These are phyloP conservation scores for Mycena latifolia DNA, from an alignment of 768 basidiomycete species.

Conservation along the genomic window DNA sequence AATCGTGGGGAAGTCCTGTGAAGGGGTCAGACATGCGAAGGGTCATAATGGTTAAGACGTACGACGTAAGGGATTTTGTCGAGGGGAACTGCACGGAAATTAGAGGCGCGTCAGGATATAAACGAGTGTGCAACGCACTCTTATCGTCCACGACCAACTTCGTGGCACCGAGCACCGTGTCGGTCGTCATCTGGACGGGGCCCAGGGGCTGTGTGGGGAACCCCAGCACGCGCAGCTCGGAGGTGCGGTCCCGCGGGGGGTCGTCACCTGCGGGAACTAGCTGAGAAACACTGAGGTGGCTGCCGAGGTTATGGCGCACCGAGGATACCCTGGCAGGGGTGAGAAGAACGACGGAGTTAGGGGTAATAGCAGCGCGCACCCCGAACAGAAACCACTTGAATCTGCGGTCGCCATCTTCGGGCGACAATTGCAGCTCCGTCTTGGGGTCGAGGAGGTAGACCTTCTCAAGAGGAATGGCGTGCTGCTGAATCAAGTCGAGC, in stretches of 20 bases:
- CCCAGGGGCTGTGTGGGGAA: slow-evolving; percentile 92
- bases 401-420: slow-evolving; percentile 78
- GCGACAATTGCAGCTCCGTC: slow-evolving; percentile 75
- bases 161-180: slow-evolving; percentile 94
- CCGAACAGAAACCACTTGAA: slow-evolving; percentile 96
- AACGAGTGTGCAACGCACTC: slow-evolving; percentile 48
- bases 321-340: slow-evolving; percentile 20
- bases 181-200: slow-evolving; percentile 96
- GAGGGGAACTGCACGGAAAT: slow-evolving; percentile 62
- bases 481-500: slow-evolving; percentile 65
- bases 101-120: not conserved
- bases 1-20: slow-evolving; percentile 91
- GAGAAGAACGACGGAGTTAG: not conserved
- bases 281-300: not conserved
- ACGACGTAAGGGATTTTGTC: slow-evolving; percentile 82
- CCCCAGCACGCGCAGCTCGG: slow-evolving; percentile 86
- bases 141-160: slow-evolving; percentile 85
- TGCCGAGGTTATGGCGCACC: slow-evolving; percentile 11
- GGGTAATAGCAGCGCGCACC: slow-evolving; percentile 1
- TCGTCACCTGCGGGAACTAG: slow-evolving; percentile 80
- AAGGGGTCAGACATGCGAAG: not conserved
- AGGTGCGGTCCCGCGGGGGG: slow-evolving; percentile 93
- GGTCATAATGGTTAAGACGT: slow-evolving; percentile 43
- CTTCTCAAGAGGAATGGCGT: slow-evolving; percentile 56
- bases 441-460: slow-evolving; percentile 97